These are phyloP conservation scores for Penicillium expansum DNA, from an alignment of 2,329 filamentous ascomycete species.

Conservation along the genomic window DNA sequence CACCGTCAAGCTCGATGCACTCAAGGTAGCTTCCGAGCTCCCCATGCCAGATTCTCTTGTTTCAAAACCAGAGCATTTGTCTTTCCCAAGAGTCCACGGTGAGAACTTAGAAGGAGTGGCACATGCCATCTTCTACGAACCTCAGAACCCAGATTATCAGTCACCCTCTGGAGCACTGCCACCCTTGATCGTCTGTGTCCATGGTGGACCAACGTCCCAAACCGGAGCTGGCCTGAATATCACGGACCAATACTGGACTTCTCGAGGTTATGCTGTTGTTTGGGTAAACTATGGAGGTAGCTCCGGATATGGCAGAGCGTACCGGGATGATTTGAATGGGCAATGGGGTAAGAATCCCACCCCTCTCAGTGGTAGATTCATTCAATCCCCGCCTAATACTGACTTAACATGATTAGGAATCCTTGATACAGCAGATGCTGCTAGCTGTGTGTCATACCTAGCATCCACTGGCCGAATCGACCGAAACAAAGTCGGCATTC, in stretches of 20 bases:
- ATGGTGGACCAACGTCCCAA: slow-evolving; percentile 42
- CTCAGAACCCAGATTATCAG: slow-evolving; percentile 47
- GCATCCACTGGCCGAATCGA: slow-evolving; percentile 37
- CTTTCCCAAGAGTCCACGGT: slow-evolving; percentile 31
- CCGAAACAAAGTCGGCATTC: slow-evolving; percentile 44
- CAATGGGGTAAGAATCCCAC: slow-evolving; percentile 45
- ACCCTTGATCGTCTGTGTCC: slow-evolving; percentile 46
- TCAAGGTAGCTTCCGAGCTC: slow-evolving; percentile 1
- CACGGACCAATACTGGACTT: slow-evolving; percentile 51
- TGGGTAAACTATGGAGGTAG: slow-evolving; percentile 54
- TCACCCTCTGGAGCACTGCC: slow-evolving; percentile 42
- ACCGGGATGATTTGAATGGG: slow-evolving; percentile 48
- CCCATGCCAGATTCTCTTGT: slow-evolving; percentile 4
- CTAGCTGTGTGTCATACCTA: slow-evolving; percentile 46
- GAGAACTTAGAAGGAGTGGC: slow-evolving; percentile 22
- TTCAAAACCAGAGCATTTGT: slow-evolving; percentile 34
- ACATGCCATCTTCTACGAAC: slow-evolving; percentile 49
- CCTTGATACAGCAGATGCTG: slow-evolving; percentile 51
- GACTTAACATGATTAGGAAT: neutral
- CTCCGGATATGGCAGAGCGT: slow-evolving; percentile 49
- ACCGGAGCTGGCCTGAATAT: slow-evolving; percentile 44
- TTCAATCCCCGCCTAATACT: neutral
- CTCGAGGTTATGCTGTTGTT: slow-evolving; percentile 52
- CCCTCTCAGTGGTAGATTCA: too few relatives aligned
- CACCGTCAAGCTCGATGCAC: neutral